Percentiles rank a stretch among this genome's conserved stretches.
Conservation (phyloP, 2,329 filamentous ascomycete genomes). For the Trematosphaeria pertusa region DNA sequence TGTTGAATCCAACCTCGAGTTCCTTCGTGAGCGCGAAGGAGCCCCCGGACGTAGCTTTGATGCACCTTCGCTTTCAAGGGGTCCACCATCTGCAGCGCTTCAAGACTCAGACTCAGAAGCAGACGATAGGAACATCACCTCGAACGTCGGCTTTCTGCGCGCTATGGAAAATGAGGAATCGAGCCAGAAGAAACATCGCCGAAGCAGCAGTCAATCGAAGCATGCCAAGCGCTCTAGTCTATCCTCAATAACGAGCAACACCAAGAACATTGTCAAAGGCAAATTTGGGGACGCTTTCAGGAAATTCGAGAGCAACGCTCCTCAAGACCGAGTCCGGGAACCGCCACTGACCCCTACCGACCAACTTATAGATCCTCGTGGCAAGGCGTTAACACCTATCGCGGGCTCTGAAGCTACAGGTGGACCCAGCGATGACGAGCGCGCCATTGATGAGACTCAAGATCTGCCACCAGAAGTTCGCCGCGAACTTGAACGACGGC, state of each 20-base stretch:
- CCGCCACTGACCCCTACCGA: slow-evolving; percentile 37
- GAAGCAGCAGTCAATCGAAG: slow-evolving; percentile 64
- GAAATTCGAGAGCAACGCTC: slow-evolving; percentile 73
- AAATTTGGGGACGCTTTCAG: slow-evolving; percentile 95
- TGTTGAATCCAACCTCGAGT: slow-evolving; percentile 82
- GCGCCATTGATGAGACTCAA: slow-evolving; percentile 69
- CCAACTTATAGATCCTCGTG: slow-evolving; percentile 25
- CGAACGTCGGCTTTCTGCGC: slow-evolving; percentile 83
- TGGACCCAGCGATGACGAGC: slow-evolving; percentile 70
- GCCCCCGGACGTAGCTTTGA: slow-evolving; percentile 50
- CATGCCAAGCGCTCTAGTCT: slow-evolving; percentile 77
- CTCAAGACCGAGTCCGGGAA: slow-evolving; percentile 35
- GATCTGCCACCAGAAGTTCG: slow-evolving; percentile 85
- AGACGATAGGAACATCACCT: slow-evolving; percentile 73
- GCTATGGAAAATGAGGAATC: slow-evolving; percentile 70
- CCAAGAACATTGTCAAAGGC: slow-evolving; percentile 83
- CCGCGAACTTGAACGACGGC: slow-evolving; percentile 83
- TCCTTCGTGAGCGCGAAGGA: slow-evolving; percentile 77
- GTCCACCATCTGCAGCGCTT: slow-evolving; percentile 37
- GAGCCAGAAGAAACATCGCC: slow-evolving; percentile 62
- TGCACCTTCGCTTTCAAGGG: slow-evolving; percentile 35
- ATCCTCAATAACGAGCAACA: slow-evolving; percentile 70
- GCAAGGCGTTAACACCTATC: slow-evolving; percentile 65
- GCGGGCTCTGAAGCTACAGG: slow-evolving; percentile 78
- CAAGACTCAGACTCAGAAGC: slow-evolving; percentile 51